phyloP scores from a whole-genome alignment of 345 rosid species.

The Adansonia digitata region DNA sequence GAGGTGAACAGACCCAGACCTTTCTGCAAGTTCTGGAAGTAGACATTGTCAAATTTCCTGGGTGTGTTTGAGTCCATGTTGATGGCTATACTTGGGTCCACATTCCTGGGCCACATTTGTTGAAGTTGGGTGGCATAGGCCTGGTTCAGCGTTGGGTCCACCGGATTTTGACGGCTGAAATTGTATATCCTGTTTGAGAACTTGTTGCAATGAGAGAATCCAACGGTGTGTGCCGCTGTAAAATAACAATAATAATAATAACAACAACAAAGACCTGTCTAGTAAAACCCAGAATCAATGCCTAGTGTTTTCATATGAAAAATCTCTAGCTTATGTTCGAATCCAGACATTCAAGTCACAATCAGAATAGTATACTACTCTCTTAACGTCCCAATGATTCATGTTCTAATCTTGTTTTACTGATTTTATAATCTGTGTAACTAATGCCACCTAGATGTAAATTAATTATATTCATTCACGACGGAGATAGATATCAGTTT shows the following conservation, averaged over 20 bases:
- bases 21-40: constrained; percentile 59
- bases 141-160: constrained; percentile 61
- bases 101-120: constrained; percentile 55
- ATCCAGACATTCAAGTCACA: not conserved
- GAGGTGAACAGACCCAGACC: constrained; percentile 77
- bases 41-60: constrained; percentile 51
- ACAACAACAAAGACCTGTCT: not conserved
- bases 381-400: not conserved
- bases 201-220: constrained; percentile 69
- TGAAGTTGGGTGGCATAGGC: constrained; percentile 52
- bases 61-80: constrained; percentile 75
- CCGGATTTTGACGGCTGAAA: constrained; percentile 38
- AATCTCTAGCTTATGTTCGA: not conserved
- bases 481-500: no score
- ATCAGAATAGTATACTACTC: no score
- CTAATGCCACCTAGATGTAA: constrained; percentile 4
- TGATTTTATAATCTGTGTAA: not conserved
- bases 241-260: no score
- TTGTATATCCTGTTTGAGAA: constrained; percentile 51
- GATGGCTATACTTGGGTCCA: constrained; percentile 63
- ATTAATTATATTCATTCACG: not conserved
- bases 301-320: constrained; percentile 19
- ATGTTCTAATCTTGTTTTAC: not conserved
- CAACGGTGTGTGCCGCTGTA: constrained; percentile 76
- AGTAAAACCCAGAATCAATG: not conserved